Evolutionary conservation across 257 asterid species (phyloP).

Genomic region (Petrea volubilis): DNA sequence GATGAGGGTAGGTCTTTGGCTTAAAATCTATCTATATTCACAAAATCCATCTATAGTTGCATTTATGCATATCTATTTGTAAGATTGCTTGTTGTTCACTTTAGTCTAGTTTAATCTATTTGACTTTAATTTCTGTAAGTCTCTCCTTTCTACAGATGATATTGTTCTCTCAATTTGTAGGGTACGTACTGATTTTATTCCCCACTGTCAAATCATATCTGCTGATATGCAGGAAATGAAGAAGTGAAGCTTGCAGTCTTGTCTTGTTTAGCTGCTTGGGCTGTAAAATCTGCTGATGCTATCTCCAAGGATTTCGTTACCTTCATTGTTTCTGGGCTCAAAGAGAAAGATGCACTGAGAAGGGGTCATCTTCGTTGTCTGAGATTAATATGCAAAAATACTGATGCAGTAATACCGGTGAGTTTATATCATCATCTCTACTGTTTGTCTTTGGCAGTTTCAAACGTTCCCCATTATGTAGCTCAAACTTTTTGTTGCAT

Average conservation of each 20-base stretch:
- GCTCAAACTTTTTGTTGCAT: slow-evolving; percentile 19
- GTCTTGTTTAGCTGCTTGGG: slow-evolving; percentile 86
- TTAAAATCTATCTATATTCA: slow-evolving; percentile 1
- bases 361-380: slow-evolving; percentile 92
- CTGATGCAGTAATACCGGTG: slow-evolving; percentile 73
- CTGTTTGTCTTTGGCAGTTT: slow-evolving; percentile 1
- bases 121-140: not conserved
- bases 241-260: slow-evolving; percentile 88
- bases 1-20: slow-evolving; percentile 77
- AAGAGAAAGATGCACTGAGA: slow-evolving; percentile 89
- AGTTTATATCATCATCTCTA: slow-evolving; percentile 11
- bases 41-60: slow-evolving; percentile 4
- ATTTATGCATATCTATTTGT: slow-evolving; percentile 15
- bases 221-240: slow-evolving; percentile 78
- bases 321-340: slow-evolving; percentile 76
- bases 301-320: slow-evolving; percentile 52
- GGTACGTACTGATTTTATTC: slow-evolving; percentile 5
- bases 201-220: slow-evolving; percentile 2
- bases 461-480: slow-evolving; percentile 11
- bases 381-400: slow-evolving; percentile 62
- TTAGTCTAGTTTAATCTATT: slow-evolving; percentile 7
- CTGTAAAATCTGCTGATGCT: slow-evolving; percentile 70
- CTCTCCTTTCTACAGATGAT: slow-evolving; percentile 10
- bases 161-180: slow-evolving; percentile 19
- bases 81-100: slow-evolving; percentile 3